Percentiles rank a stretch among this genome's conserved stretches.
phyloP scores from a whole-genome alignment of 805 yeast genomes.

The Candida alai region DNA sequence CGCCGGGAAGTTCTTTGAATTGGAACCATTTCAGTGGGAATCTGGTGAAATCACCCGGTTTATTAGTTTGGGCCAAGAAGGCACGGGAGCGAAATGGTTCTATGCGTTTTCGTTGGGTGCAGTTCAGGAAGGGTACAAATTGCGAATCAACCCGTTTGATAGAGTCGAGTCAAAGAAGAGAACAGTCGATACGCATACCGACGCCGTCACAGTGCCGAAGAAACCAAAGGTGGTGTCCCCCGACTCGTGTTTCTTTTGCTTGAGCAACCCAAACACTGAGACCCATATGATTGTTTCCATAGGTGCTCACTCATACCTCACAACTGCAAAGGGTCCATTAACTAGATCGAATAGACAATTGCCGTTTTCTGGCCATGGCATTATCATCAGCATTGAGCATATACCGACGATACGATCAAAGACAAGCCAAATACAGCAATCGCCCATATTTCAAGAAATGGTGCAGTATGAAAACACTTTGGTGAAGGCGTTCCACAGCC shows the following conservation, averaged over 20 bases:
- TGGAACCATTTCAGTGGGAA: constrained; percentile 56
- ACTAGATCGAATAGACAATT: constrained; percentile 46
- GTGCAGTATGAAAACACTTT: constrained; percentile 44
- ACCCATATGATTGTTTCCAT: constrained; percentile 79
- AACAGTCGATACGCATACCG: not conserved
- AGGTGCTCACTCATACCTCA: constrained; percentile 60
- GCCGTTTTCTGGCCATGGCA: constrained; percentile 75
- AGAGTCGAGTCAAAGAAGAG: constrained; percentile 9
- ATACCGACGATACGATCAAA: constrained; percentile 35
- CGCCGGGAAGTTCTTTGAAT: constrained; percentile 48
- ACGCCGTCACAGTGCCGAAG: constrained; percentile 11
- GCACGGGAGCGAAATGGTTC: constrained; percentile 58
- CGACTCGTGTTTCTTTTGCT: constrained; percentile 72
- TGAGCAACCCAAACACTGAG: constrained; percentile 73
- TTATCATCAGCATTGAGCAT: constrained; percentile 78
- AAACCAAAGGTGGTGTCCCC: constrained; percentile 48
- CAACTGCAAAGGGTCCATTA: constrained; percentile 85
- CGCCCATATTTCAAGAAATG: constrained; percentile 41
- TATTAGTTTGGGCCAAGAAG: constrained; percentile 60
- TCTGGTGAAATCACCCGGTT: constrained; percentile 52
- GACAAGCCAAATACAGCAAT: constrained; percentile 22
- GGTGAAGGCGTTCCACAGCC: constrained; percentile 42
- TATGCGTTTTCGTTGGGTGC: constrained; percentile 55
- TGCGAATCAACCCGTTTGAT: constrained; percentile 25
- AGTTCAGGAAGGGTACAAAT: constrained; percentile 8